A percentile compares a stretch with the other conserved stretches of the same genome.
Evolutionary conservation across 352 stramenopile species (phyloP).

Genomic region (Pythium monospermum): DNA sequence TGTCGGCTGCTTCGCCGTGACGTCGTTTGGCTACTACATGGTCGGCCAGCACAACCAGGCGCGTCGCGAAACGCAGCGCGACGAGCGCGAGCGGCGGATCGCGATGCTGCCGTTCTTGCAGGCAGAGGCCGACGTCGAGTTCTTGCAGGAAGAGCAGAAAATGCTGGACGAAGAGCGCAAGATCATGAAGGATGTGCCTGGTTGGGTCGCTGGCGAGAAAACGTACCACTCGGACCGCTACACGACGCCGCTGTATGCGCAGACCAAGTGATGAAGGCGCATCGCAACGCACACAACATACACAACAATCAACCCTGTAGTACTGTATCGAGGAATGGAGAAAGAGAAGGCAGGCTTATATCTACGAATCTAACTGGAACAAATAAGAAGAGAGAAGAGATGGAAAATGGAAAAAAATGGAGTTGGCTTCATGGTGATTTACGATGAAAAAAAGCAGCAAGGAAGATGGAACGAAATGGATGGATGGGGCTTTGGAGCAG

Average conservation of each 20-base stretch:
- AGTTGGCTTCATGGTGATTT: no score
- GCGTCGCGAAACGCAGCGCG: constrained; percentile 51
- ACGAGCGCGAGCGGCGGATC: constrained; percentile 92
- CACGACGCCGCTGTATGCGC: constrained; percentile 69
- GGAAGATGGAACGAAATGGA: no score
- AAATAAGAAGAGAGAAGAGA: no score
- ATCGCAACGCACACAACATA: neutral
- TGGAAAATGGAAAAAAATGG: no score
- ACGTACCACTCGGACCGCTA: constrained; percentile 88
- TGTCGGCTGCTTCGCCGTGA: constrained; percentile 62
- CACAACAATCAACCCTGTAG: constrained; percentile 2
- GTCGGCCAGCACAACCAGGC: constrained; percentile 78
- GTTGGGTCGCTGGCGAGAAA: constrained; percentile 86
- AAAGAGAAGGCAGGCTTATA: no score
- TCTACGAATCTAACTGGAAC: no score
- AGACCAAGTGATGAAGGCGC: constrained; percentile 78
- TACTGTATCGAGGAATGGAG: no score
- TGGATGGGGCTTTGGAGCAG: no score
- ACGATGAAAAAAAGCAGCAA: no score
- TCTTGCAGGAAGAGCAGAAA: constrained; percentile 81
- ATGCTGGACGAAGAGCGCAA: constrained; percentile 89
- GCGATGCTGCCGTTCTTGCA: constrained; percentile 93
- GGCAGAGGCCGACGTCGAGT: constrained; percentile 93
- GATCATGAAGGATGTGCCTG: constrained; percentile 94
- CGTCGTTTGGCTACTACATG: constrained; percentile 68